A percentile compares a stretch with the other conserved stretches of the same genome.
Evolutionary conservation across 306 rosid species (phyloP).

Genomic region (Dicorynia guianensis): DNA sequence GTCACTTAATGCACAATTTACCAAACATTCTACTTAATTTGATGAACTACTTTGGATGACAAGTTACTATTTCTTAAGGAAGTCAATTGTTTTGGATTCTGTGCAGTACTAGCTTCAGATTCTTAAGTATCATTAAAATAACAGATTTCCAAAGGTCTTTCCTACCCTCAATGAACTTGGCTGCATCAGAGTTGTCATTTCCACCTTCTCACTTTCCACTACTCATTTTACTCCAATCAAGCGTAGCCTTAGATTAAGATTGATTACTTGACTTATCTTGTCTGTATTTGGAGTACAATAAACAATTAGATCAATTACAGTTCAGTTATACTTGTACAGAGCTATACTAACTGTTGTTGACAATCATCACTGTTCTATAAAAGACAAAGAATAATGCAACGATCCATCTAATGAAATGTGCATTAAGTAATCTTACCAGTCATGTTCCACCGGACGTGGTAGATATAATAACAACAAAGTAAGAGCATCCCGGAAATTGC

Average conservation of each 20-base stretch:
- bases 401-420: background rate
- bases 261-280: background rate
- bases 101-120: no score
- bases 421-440: constrained; percentile 26
- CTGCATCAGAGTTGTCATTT: no score
- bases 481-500: background rate
- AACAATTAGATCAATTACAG: background rate
- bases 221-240: background rate
- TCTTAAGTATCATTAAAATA: no score
- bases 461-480: constrained; percentile 1
- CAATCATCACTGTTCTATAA: background rate
- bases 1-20: background rate
- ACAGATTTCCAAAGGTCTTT: background rate
- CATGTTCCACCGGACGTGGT: background rate
- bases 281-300: background rate
- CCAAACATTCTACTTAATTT: background rate
- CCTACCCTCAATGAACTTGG: background rate
- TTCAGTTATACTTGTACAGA: background rate
- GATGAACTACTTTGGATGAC: background rate
- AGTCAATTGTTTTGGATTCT: background rate
- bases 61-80: background rate
- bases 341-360: background rate
- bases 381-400: background rate
- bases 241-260: background rate
- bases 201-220: no score